phyloP scores from a whole-genome alignment of 2,329 filamentous ascomycete genomes.

The Dactylellina haptotyla region DNA sequence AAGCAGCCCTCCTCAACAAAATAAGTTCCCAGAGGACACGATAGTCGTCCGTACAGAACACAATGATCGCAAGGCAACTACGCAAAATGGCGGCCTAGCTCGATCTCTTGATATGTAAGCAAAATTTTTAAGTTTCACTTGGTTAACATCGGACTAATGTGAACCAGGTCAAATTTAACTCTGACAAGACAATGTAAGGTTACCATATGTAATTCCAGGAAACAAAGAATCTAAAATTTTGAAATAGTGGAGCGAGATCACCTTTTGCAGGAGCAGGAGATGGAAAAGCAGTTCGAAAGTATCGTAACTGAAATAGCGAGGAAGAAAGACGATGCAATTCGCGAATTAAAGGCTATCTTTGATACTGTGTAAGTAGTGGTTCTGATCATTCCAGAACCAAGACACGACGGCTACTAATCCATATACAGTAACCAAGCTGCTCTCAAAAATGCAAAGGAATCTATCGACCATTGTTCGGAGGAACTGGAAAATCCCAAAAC shows the following conservation, averaged over 20 bases:
- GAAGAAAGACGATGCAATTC: conserved; percentile 13
- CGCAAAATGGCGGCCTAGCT: not conserved
- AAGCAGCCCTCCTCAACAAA: too few species aligned
- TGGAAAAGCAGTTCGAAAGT: conserved; percentile 1
- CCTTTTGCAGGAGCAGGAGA: conserved; percentile 3
- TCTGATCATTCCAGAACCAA: not conserved
- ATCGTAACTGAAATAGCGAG: conserved; percentile 15
- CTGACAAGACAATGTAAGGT: conserved; percentile 15
- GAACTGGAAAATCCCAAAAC: not conserved
- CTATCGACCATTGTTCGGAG: not conserved
- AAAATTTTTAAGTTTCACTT: not conserved
- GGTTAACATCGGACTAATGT: not conserved
- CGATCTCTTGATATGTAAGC: conserved; percentile 8
- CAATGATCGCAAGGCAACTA: too few species aligned
- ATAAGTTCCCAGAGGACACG: too few species aligned
- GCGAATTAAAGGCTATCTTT: conserved; percentile 7
- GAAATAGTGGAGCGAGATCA: conserved; percentile 21
- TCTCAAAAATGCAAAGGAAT: not conserved
- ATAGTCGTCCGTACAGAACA: too few species aligned
- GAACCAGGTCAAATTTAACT: not conserved
- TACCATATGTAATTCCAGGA: not conserved
- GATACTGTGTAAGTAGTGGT: conserved; percentile 10
- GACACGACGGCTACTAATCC: not conserved
- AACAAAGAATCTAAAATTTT: not conserved
- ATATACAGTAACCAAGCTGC: not conserved